Evolutionary conservation across 371 early-diverging fungal species (phyloP).

Genomic region (Synchytrium microbalum): DNA sequence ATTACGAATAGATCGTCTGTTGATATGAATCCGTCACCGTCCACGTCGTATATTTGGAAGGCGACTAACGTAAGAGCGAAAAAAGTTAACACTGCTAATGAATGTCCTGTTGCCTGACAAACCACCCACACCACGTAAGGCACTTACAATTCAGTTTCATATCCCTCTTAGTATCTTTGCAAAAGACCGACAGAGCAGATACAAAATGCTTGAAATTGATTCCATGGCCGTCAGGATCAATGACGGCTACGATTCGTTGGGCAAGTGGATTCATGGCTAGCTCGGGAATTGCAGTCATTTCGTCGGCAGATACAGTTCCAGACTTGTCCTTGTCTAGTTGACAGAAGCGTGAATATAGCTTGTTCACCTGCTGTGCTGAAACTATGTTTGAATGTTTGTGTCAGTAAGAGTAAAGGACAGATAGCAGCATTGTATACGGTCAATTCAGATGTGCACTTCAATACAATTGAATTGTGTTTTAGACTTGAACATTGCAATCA

Average conservation of each 20-base stretch:
- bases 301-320: conserved; percentile 27
- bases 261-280: conserved; percentile 41
- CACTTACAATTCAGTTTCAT: conserved; percentile 32
- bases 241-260: conserved; percentile 28
- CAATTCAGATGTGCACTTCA: too few species aligned
- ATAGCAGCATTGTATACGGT: too few species aligned
- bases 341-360: conserved; percentile 34
- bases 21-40: conserved; percentile 33
- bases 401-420: too few species aligned
- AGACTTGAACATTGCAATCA: too few species aligned
- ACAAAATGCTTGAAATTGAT: conserved; percentile 33
- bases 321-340: conserved; percentile 35
- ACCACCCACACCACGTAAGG: background rate
- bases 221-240: conserved; percentile 25
- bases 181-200: conserved; percentile 23
- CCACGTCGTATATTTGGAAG: conserved; percentile 39
- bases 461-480: too few species aligned
- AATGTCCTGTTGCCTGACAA: background rate
- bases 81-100: too few species aligned
- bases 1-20: conserved; percentile 26
- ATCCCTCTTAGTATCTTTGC: conserved; percentile 25
- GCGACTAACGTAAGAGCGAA: conserved; percentile 30
- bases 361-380: conserved; percentile 23
- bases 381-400: conserved; percentile 10
- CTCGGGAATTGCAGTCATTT: conserved; percentile 36